These are phyloP conservation scores for Tilletia setariae DNA, from an alignment of 1,284 basidiomycete species.

Conservation along the genomic window DNA sequence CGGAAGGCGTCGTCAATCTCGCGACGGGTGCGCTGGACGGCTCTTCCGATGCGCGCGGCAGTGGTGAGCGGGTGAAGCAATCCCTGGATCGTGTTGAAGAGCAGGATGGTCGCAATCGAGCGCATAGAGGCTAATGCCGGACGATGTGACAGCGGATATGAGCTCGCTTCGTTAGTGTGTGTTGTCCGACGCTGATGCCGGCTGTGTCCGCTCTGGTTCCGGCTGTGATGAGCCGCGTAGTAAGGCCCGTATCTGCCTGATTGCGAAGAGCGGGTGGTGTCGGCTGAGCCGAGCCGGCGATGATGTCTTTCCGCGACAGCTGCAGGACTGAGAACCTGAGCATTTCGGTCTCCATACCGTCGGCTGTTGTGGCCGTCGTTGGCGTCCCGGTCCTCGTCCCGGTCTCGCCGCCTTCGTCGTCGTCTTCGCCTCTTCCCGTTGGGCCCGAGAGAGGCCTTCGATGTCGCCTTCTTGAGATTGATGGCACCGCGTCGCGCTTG, in stretches of 20 bases:
- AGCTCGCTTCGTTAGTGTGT: background rate
- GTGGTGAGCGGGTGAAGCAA: slow-evolving; percentile 31
- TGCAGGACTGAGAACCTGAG: background rate
- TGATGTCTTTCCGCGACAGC: slow-evolving; percentile 3
- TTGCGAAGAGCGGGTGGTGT: background rate
- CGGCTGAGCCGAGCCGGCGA: background rate
- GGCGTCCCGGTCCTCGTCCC: background rate
- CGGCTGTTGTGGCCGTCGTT: background rate
- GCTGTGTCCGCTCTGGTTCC: too few relatives aligned
- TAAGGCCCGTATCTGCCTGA: slow-evolving; percentile 6
- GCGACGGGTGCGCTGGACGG: slow-evolving; percentile 26
- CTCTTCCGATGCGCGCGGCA: slow-evolving; percentile 25
- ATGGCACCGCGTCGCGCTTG: slow-evolving; percentile 42
- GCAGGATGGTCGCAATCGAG: slow-evolving; percentile 1
- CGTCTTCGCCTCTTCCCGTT: slow-evolving; percentile 21
- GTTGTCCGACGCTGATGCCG: too few relatives aligned
- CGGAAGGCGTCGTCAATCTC: slow-evolving; percentile 47
- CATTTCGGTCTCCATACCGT: background rate
- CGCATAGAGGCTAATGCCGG: slow-evolving; percentile 10
- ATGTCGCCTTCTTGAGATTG: slow-evolving; percentile 24
- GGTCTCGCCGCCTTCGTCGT: background rate
- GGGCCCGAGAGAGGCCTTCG: background rate
- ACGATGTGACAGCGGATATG: background rate
- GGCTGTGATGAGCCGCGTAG: slow-evolving; percentile 5
- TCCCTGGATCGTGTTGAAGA: slow-evolving; percentile 23